Conservation (phyloP, 805 yeast genomes). For the Myxozyma sirexii region DNA sequence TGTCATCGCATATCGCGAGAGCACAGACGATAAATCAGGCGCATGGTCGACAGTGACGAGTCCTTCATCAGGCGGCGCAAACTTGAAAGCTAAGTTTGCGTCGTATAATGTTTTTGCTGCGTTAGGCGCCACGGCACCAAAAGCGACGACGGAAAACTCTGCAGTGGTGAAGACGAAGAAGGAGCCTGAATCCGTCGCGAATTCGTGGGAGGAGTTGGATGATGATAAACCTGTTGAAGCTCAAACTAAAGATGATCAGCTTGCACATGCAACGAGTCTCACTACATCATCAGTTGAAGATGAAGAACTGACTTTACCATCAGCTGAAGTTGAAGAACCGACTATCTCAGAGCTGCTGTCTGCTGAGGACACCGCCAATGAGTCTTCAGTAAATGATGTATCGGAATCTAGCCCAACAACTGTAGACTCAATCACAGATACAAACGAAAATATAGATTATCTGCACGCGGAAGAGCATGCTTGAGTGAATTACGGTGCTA, state of each 20-base stretch:
- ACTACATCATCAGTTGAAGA: background rate
- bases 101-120: constrained; percentile 21
- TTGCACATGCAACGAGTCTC: too few species aligned
- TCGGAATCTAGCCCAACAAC: background rate
- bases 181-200: constrained; percentile 27
- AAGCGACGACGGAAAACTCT: background rate
- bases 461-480: too few species aligned
- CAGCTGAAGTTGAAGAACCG: background rate
- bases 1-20: constrained; percentile 29
- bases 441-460: too few species aligned
- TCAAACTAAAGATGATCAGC: too few species aligned
- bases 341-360: too few species aligned
- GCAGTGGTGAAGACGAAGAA: background rate
- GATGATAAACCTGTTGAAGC: too few species aligned
- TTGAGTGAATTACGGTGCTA: too few species aligned
- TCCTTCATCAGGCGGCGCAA: constrained; percentile 1
- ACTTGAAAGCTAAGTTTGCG: constrained; percentile 3
- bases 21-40: background rate
- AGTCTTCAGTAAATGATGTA: background rate
- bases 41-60: constrained; percentile 10
- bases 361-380: background rate
- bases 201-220: constrained; percentile 33
- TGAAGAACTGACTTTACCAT: too few species aligned
- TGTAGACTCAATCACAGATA: background rate
- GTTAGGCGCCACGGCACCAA: constrained; percentile 4